phyloP scores from a whole-genome alignment of 192 early-diverging fungal species.

The Rhizophlyctis rosea region DNA sequence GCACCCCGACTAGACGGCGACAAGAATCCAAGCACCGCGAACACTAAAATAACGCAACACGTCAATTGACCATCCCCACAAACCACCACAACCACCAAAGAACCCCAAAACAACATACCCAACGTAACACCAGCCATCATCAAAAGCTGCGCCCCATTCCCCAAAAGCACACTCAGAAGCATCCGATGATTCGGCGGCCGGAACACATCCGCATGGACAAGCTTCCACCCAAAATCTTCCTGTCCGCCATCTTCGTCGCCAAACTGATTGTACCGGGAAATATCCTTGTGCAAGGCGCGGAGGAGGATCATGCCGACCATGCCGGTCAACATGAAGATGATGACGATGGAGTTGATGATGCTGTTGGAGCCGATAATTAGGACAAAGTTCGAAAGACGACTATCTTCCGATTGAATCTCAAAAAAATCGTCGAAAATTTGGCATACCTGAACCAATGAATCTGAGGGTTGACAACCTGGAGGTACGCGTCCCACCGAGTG shows the following conservation, averaged over 20 bases:
- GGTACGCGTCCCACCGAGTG: slow-evolving; percentile 60
- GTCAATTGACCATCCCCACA: no score
- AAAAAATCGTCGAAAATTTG: no score
- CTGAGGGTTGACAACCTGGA: slow-evolving; percentile 48
- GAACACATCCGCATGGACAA: slow-evolving; percentile 64
- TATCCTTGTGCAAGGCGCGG: slow-evolving; percentile 57
- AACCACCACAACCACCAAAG: neutral
- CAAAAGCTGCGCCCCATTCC: slow-evolving; percentile 56
- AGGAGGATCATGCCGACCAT: slow-evolving; percentile 61
- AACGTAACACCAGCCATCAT: slow-evolving; percentile 51
- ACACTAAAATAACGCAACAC: slow-evolving; percentile 52
- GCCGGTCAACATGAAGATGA: slow-evolving; percentile 52
- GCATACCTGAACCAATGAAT: slow-evolving; percentile 58
- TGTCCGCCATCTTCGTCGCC: slow-evolving; percentile 52
- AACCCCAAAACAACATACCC: slow-evolving; percentile 28
- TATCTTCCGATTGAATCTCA: no score
- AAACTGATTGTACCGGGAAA: slow-evolving; percentile 54
- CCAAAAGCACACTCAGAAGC: slow-evolving; percentile 52
- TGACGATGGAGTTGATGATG: slow-evolving; percentile 58
- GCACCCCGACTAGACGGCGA: slow-evolving; percentile 82
- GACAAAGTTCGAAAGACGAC: neutral
- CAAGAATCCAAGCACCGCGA: slow-evolving; percentile 95
- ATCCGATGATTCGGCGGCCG: slow-evolving; percentile 50
- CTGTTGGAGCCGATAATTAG: slow-evolving; percentile 30
- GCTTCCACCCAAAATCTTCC: slow-evolving; percentile 67